Evolutionary conservation across 2,329 filamentous ascomycete species (phyloP).

Genomic region (Calonectria hongkongensis): DNA sequence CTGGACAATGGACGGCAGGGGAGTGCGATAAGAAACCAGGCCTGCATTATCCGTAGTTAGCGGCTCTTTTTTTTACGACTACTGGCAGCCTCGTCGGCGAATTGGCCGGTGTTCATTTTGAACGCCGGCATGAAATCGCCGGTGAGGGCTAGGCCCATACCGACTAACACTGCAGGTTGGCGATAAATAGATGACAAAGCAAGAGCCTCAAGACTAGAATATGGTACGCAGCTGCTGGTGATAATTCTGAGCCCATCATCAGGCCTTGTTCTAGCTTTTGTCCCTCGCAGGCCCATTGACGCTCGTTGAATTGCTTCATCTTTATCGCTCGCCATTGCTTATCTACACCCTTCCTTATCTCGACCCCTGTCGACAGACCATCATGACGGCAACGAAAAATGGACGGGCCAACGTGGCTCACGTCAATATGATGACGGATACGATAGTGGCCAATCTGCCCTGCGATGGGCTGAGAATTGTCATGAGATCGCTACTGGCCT

Average conservation of each 20-base stretch:
- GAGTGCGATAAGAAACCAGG: not conserved
- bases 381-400: slow-evolving; percentile 25
- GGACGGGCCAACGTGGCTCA: slow-evolving; percentile 57
- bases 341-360: not conserved
- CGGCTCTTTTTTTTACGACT: not conserved
- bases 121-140: slow-evolving; percentile 15
- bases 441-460: slow-evolving; percentile 65
- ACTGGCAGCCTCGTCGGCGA: not conserved
- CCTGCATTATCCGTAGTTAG: not conserved
- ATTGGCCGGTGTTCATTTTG: not conserved
- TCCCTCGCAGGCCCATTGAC: not conserved
- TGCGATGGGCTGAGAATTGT: slow-evolving; percentile 62
- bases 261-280: not conserved
- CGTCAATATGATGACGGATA: slow-evolving; percentile 69
- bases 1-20: slow-evolving; percentile 2
- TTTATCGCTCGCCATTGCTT: slow-evolving; percentile 6
- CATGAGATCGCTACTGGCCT: slow-evolving; percentile 46
- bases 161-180: not conserved
- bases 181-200: slow-evolving; percentile 27
- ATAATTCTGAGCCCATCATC: not conserved
- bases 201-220: not conserved
- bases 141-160: not conserved
- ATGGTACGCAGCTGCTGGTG: not conserved
- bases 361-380: not conserved
- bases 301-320: not conserved